Evolutionary conservation across 306 rosid genomes (phyloP).

Genomic region (Inga leiocalycina): DNA sequence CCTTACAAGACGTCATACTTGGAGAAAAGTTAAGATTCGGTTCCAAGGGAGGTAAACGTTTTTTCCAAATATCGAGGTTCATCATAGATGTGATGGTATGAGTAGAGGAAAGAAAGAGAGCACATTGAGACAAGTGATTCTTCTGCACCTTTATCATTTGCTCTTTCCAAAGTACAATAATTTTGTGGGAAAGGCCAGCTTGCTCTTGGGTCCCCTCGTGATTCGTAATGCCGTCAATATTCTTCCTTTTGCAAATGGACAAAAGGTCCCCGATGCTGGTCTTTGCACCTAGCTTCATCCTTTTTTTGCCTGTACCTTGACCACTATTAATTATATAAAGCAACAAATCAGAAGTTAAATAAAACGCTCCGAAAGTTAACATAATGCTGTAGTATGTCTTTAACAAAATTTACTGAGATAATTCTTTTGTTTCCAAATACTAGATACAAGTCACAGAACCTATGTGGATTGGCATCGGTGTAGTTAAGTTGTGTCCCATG

Average conservation of each 20-base stretch:
- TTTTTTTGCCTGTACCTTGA: conserved; percentile 15
- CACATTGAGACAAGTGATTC: conserved; percentile 29
- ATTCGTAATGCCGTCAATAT: background rate
- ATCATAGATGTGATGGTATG: conserved; percentile 9
- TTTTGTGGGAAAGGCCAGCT: background rate
- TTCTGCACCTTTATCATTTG: conserved; percentile 42
- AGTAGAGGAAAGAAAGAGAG: conserved; percentile 28
- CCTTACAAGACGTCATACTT: conserved; percentile 23
- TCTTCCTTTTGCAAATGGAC: background rate
- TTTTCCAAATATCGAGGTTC: conserved; percentile 30
- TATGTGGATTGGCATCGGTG: background rate
- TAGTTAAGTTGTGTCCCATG: background rate
- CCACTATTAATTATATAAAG: background rate
- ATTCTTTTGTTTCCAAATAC: background rate
- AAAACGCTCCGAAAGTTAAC: background rate
- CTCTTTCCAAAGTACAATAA: conserved; percentile 38
- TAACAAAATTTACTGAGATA: background rate
- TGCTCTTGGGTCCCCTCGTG: conserved; percentile 19
- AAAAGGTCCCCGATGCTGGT: conserved; percentile 26
- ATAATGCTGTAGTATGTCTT: background rate
- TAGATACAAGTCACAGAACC: background rate
- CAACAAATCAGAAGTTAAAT: background rate
- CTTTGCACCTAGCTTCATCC: conserved; percentile 15
- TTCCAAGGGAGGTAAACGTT: background rate
- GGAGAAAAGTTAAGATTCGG: conserved; percentile 14